A percentile compares a stretch with the other conserved stretches of the same genome.
Conservation (phyloP, 495 filamentous ascomycete species). For the Beverwykella pulmonaria region DNA sequence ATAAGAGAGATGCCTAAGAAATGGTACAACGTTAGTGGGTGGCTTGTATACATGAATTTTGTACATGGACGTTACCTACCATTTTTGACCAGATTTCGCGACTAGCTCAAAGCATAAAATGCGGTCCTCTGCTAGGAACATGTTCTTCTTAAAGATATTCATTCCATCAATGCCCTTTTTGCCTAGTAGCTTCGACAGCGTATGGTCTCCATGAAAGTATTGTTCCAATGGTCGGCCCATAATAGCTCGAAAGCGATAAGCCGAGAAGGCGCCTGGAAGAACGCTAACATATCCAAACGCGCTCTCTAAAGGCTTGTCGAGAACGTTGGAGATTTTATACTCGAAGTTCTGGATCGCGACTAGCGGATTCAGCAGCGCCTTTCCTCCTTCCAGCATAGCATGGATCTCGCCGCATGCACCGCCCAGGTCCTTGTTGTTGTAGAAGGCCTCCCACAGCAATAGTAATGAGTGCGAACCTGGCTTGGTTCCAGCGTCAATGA, state of each 20-base stretch:
- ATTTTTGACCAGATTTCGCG: constrained; percentile 96
- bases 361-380: constrained; percentile 88
- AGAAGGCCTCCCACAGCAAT: constrained; percentile 94
- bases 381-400: constrained; percentile 93
- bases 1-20: constrained; percentile 77
- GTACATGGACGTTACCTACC: too few relatives aligned
- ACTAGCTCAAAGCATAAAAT: constrained; percentile 99
- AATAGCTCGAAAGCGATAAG: constrained; percentile 95
- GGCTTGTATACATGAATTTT: too few relatives aligned
- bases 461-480: constrained; percentile 91
- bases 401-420: constrained; percentile 99
- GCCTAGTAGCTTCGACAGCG: constrained; percentile 86
- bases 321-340: constrained; percentile 99
- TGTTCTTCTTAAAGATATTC: constrained; percentile 99
- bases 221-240: constrained; percentile 96
- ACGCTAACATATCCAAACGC: constrained; percentile 98
- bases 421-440: constrained; percentile 97
- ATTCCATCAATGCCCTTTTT: constrained; percentile 99
- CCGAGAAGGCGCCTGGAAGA: constrained; percentile 96
- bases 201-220: constrained; percentile 99
- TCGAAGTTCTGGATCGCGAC: constrained; percentile 98
- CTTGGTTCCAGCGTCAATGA: constrained; percentile 98
- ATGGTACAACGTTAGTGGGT: too few relatives aligned
- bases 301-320: constrained; percentile 95
- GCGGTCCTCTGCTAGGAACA: constrained; percentile 99